Base-by-base conservation (phyloP, 768 basidiomycete species). In the Amanita rimosa region DNA sequence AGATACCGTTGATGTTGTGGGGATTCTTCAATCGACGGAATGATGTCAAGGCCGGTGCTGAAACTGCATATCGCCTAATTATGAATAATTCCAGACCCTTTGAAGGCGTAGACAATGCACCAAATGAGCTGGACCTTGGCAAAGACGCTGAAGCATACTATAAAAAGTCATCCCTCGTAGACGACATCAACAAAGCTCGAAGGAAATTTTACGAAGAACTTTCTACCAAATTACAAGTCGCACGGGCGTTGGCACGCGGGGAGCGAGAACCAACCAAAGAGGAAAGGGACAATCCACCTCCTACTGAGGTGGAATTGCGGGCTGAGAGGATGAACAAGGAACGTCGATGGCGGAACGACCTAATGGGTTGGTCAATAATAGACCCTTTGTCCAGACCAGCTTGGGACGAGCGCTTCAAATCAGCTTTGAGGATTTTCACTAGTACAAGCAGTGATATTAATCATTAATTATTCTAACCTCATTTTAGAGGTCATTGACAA, bases 241-340 rank as follows among this genome's bases (percentile, higher is more conserved):
- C 91, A 19, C 79, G 94, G 16, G 82, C 78, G 41, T 74, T 96
- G 11, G 78, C 84, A 6, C 74, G 76, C 6, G 81, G 88, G 1
- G 76, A 73, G 26, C 75, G 92, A 10, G 84, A 91, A 56, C 80
- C 83, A n/a, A 95, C 91, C 11, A 86, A 85, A 59, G 87, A 85
- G 51, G 95, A 97, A 64, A 57, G 64, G 38, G 72, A 71, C 11
- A 75, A 84, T 56, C 88, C 90, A 2, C 89, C 92, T 3, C 81
- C 80, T 24, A 92, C 85, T 1, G 91, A 97, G 65, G 83, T 88
- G 17, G 89, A 96, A 60, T 70, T 98, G 49, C 78, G 85, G 39
- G 83, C 83, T 34, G 92, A 97, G 66, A 72, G 95, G 55, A 62
- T 92, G 62, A 84, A 85, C 65, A 95, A 93, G 67, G 95, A 98